Evolutionary conservation across 139 green algal species (phyloP), one percentile per base, ranked within the genome.

Genomic region (Tetratostichococcus sp.): DNA sequence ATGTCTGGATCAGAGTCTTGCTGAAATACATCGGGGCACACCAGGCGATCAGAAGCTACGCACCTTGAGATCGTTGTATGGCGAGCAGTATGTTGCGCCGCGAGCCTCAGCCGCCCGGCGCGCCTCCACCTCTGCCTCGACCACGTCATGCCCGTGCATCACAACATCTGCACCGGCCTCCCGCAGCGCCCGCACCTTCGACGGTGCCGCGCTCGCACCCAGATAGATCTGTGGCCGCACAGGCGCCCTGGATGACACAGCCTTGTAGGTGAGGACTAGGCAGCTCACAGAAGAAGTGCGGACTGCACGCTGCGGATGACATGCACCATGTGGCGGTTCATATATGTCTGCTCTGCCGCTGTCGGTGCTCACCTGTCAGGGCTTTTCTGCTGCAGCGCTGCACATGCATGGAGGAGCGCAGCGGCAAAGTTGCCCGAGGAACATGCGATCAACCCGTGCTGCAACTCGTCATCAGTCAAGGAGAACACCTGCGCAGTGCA

Each of bases 401-500:
- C 30, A 34, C 82, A 86, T 14, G 88, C 87, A 34, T 86, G 43
- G 65, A 92, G 33, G 14, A 91, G 73, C 0, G 87, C 88, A 25
- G 91, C 70, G 0, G 88, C 87, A 73, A 93, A 87, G 75, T 93
- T 93, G 50, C 87, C 88, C 4, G 87, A 89, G 32, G 79, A 86
- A 17, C 79, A 84, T 1, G 86, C 83, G 8, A 86, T 66, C 19
- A 93, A 26, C 6, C 84, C 86, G 16, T 30, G 32, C 1, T 33
- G 0, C 4, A 86, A 66, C 32, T 85, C 30, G 11, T 82, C 43
- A 16, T 50, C 28, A 1, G 33, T 72, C 30, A 89, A 71, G 0
- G 79, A 84, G 3, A 90, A 11, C 23, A 91, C 50, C 82, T 87
- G 80, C 26, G 14, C 1, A 42, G n/a, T 50, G 39, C 39, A 50